Evolutionary conservation across 2,329 filamentous ascomycete genomes (phyloP).

Genomic region (Claviceps sp.): DNA sequence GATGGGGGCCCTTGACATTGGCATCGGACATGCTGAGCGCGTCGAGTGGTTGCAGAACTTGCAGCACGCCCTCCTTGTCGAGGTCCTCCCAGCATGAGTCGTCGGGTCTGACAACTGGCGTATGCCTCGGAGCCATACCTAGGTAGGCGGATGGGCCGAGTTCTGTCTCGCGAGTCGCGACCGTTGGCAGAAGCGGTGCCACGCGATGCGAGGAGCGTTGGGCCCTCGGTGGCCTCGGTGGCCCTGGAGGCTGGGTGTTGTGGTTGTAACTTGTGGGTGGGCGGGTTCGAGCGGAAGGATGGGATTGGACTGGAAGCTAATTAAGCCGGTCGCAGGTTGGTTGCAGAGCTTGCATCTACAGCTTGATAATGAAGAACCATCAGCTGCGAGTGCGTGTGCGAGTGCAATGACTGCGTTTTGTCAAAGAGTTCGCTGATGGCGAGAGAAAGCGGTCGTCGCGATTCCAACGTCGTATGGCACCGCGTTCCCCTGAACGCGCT

Average conservation of each 20-base stretch:
- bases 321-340: not conserved
- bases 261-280: too few species aligned
- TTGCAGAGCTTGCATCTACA: not conserved
- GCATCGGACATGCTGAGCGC: conserved; percentile 14
- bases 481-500: not conserved
- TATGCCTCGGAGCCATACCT: not conserved
- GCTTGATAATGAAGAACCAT: not conserved
- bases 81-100: conserved; percentile 1
- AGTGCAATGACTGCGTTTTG: not conserved
- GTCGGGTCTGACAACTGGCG: conserved; percentile 1
- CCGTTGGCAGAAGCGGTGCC: not conserved
- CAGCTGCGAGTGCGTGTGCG: not conserved
- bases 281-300: not conserved
- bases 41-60: conserved; percentile 17
- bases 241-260: too few species aligned
- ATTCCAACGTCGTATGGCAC: not conserved
- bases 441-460: not conserved
- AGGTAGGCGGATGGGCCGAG: too few species aligned
- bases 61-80: conserved; percentile 10
- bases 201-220: not conserved
- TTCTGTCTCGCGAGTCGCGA: not conserved
- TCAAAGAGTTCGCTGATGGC: not conserved
- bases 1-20: conserved; percentile 15
- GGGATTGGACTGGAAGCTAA: not conserved
- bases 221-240: not conserved